Evolutionary conservation across 2,329 filamentous ascomycete genomes (phyloP), one percentile per base, ranked within the genome.

Genomic region (Pyrenophora seminiperda): DNA sequence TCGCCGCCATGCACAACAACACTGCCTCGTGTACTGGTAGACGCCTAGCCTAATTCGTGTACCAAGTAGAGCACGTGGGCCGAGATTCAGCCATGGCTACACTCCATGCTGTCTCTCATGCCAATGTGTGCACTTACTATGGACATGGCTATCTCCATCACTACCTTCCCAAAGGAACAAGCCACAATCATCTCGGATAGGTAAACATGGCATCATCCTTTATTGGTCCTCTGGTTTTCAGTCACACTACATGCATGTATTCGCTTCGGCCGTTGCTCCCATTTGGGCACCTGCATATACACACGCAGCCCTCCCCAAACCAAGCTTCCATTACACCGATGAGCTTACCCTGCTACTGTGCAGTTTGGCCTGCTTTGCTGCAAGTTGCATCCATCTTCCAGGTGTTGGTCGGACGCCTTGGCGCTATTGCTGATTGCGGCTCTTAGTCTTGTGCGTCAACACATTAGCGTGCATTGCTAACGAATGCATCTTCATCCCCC

Each of bases 121-220:
- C 17, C 17, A 45, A 18, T 17, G 18, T 33, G 42, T n/a, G 17
- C 30, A 38, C 14, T 5, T 14, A 15, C 7, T 15, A 15, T 31
- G 7, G 10, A 11, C 9, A 14, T 31, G 20, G 11, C 7, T 42
- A 20, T 38, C 43, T 24, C 7, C 24, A 37, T 15, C 24, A 24
- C 41, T 32, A 51, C 48, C 48, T 51, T 51, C 48, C 44, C 27
- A n/a, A 51, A 42, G 31, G 27, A 38, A 38, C 42, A 47, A 51
- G 48, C 43, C 43, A 41, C 27, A 32, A 19, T 24, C 24, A 29
- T 42, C 20, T 51, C 22, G 15, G 27, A 39, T 13, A n/a, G 17
- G 13, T 24, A 15, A n/a, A 5, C 15, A 27, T 27, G 13, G 24
- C 15, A 20, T n/a, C 19, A 20, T 20, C 29, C 24, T 27, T 15